These are phyloP conservation scores for Solanum sejunctum DNA, from an alignment of 257 asterid species.

Conservation along the genomic window DNA sequence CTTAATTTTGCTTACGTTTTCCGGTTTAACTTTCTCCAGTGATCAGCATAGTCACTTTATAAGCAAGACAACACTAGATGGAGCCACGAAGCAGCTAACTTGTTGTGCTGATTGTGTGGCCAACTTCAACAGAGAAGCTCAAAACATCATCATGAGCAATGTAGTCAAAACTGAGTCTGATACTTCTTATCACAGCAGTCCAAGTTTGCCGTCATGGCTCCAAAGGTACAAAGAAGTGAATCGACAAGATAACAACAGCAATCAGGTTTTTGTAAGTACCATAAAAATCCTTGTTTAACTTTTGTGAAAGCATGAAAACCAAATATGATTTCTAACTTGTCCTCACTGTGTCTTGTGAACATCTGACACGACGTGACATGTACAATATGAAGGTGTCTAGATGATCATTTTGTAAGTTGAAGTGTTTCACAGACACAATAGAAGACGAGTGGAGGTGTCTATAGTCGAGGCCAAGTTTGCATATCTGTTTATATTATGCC, in stretches of 20 bases:
- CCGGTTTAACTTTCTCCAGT: conserved; percentile 10
- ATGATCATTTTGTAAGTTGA: too few relatives aligned
- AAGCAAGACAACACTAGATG: conserved; percentile 9
- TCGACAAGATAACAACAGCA: not conserved
- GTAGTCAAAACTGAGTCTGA: conserved; percentile 11
- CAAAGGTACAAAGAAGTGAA: conserved; percentile 50
- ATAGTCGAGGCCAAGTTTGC: too few relatives aligned
- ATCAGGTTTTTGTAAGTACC: conserved; percentile 19
- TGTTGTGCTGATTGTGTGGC: conserved; percentile 38
- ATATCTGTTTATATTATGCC: too few relatives aligned
- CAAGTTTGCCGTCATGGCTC: conserved; percentile 71
- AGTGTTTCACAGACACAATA: too few relatives aligned
- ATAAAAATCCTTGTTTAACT: too few relatives aligned
- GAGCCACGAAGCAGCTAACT: conserved; percentile 14
- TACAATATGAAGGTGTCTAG: too few relatives aligned
- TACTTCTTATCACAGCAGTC: not conserved
- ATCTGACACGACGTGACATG: too few relatives aligned
- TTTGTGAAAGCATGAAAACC: too few relatives aligned
- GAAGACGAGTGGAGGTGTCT: too few relatives aligned
- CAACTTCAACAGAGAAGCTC: conserved; percentile 33
- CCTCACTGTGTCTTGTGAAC: too few relatives aligned
- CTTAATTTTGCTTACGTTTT: not conserved
- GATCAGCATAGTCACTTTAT: conserved; percentile 24
- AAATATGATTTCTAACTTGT: too few relatives aligned
- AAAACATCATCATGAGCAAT: not conserved